Base-by-base conservation (phyloP, 2,329 filamentous ascomycete species). In the Onygenales sp. region DNA sequence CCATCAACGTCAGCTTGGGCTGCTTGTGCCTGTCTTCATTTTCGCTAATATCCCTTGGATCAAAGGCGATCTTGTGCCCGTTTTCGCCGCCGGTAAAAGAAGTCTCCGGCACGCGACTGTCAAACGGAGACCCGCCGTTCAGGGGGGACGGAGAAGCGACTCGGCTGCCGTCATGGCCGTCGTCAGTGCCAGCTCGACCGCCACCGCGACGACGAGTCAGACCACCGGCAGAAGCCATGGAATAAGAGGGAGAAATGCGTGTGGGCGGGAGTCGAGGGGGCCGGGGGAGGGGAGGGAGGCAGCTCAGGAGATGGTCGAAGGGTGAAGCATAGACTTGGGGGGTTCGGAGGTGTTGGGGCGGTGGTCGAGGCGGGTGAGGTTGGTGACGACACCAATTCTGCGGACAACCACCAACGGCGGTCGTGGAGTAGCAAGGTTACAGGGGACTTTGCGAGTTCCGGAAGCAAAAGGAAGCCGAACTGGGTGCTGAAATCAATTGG, bases 1-100 rank as follows among this genome's bases (percentile, higher is more conserved):
- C 93, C 93, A 98, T 98, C 69, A 98, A 78, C 41, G 93, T 98
- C 69, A 98, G 78, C 78, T 97, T 98, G 47, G 93, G 93, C 77
- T 97, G 92, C 77, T 96, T 97, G 80, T 83, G 93, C 69, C 93
- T 80, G 78, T 98, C 93, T 62, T 87, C 89, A 72, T 84, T 96
- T 79, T 98, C 93, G 75, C 86, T 95, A 66, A 98, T 95, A 72
- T 98, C 93, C 72, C 92, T 82, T 55, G 93, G 93, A 72, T 98
- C 93, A 71, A 89, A 98, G 55, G 91, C 93, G 72, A 98, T 97
- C 79, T 94, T 95, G 80, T 97, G 93, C 61, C 93, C 93, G 75
- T 96, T 96, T 74, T 95, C 92, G 70, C 86, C 74, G 65, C 71
- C 80, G 68, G 79, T 90, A 77, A 95, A 97, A 65, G 87, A 92